Conservation (phyloP, 2,329 filamentous ascomycete genomes). For the Bipolaris sorokiniana region DNA sequence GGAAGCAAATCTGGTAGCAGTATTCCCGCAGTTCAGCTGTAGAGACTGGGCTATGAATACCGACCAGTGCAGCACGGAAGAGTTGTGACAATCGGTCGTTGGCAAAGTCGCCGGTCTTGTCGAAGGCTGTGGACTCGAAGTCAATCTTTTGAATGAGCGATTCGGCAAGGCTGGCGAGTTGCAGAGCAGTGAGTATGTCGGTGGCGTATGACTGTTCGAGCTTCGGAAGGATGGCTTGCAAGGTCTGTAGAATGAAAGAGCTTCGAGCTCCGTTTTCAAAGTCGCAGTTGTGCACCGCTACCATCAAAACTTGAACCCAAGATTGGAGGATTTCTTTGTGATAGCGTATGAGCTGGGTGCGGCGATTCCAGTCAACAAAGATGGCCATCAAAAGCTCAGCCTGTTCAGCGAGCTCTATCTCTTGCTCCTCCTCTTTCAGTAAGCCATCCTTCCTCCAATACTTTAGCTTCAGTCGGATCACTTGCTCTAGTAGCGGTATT, state of each 20-base stretch:
- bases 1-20: slow-evolving; percentile 91
- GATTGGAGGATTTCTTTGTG: slow-evolving; percentile 74
- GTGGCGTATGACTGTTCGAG: slow-evolving; percentile 78
- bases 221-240: slow-evolving; percentile 87
- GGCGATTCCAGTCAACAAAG: slow-evolving; percentile 68
- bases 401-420: slow-evolving; percentile 51
- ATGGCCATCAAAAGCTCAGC: slow-evolving; percentile 64
- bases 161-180: slow-evolving; percentile 78
- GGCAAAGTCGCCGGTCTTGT: slow-evolving; percentile 69
- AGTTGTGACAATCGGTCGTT: slow-evolving; percentile 90
- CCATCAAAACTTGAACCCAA: slow-evolving; percentile 83
- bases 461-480: slow-evolving; percentile 72
- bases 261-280: slow-evolving; percentile 74
- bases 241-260: slow-evolving; percentile 80
- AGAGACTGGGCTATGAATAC: slow-evolving; percentile 75
- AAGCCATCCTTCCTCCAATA: slow-evolving; percentile 60
- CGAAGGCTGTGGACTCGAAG: slow-evolving; percentile 56
- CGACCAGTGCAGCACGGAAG: slow-evolving; percentile 84
- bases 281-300: slow-evolving; percentile 82
- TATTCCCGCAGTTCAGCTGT: slow-evolving; percentile 76
- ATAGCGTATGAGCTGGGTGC: slow-evolving; percentile 60
- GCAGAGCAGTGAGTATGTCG: slow-evolving; percentile 71
- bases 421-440: slow-evolving; percentile 46
- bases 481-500: slow-evolving; percentile 72
- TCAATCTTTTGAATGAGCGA: slow-evolving; percentile 75